Evolutionary conservation across 169 alveolate species (phyloP), one percentile per base, ranked within the genome.

Genomic region (Cystoisospora suis): DNA sequence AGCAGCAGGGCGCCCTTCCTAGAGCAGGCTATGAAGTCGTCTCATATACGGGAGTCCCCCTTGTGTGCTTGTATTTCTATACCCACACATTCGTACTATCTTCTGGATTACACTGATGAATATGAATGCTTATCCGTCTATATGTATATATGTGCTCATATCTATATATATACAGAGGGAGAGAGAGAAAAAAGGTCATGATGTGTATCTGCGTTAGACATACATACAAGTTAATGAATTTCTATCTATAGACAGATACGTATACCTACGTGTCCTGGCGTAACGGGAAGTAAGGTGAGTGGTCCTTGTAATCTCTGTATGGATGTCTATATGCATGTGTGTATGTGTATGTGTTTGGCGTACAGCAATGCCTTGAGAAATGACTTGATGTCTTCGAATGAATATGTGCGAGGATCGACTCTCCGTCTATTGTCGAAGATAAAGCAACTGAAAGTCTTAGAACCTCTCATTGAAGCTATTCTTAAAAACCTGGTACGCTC

Each of bases 371-470:
- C 98, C 36, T 88, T 98, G 86, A 90, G 99, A 83, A 96, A 97
- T 79, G 99, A 98, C 89, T 90, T 98, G 49, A 96, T 96, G 69
- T 97, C 97, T 86, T 98, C 99, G 3, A 98, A 98, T 89, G 99
- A 98, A 85, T 98, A 95, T 89, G 95, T 98, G 44, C 89, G 99
- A 87, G 99, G 99, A 15, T 93, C 98, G 69, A 97, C 99, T 23
- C 92, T 98, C 29, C 95, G 99, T 86, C 95, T 98, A 75, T 95
- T 97, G 45, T 94, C 98, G 46, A 97, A 97, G 91, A 94, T 91
- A 34, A 77, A 89, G 38, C 95, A 96, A 75, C 94, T 93, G 58
- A 97, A 96, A 47, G 93, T 98, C 36, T 93, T 98, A 85, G 99
- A 97, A 89, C 97, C 98, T 79, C 92, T 98, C 36, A 87, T 96